A percentile compares a stretch with the other conserved stretches of the same genome.
Evolutionary conservation across 2,329 filamentous ascomycete genomes (phyloP).

Genomic region (Alternaria tenuissima): DNA sequence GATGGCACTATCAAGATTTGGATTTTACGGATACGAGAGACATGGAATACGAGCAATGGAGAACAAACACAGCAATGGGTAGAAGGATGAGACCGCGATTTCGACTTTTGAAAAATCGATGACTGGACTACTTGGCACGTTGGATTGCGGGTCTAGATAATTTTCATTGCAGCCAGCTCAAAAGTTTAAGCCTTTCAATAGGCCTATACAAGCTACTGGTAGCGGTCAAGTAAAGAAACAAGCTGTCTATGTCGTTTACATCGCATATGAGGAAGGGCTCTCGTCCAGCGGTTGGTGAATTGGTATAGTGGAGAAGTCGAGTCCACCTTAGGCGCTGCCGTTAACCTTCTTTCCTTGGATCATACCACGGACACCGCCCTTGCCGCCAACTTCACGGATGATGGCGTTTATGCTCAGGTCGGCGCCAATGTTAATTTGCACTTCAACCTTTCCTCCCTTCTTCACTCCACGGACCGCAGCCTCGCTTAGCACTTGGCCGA

Average conservation of each 20-base stretch:
- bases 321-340: slow-evolving; percentile 35
- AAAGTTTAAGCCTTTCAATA: background rate
- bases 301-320: background rate
- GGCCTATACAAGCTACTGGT: background rate
- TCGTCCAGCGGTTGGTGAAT: background rate
- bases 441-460: slow-evolving; percentile 90
- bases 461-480: slow-evolving; percentile 83
- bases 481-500: slow-evolving; percentile 83
- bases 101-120: slow-evolving; percentile 33
- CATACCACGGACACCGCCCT: slow-evolving; percentile 67
- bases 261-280: background rate
- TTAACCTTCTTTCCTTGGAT: slow-evolving; percentile 41
- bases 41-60: slow-evolving; percentile 38
- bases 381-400: slow-evolving; percentile 83
- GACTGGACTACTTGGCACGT: background rate
- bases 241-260: background rate
- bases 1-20: slow-evolving; percentile 46
- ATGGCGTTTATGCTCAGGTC: slow-evolving; percentile 84
- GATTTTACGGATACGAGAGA: slow-evolving; percentile 3
- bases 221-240: background rate
- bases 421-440: slow-evolving; percentile 85
- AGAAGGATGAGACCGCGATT: slow-evolving; percentile 35
- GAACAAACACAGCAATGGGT: slow-evolving; percentile 23
- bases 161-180: background rate
- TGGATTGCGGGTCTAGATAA: background rate